Evolutionary conservation across 805 yeast species (phyloP).

Genomic region (Sugiyamaella smithiae): DNA sequence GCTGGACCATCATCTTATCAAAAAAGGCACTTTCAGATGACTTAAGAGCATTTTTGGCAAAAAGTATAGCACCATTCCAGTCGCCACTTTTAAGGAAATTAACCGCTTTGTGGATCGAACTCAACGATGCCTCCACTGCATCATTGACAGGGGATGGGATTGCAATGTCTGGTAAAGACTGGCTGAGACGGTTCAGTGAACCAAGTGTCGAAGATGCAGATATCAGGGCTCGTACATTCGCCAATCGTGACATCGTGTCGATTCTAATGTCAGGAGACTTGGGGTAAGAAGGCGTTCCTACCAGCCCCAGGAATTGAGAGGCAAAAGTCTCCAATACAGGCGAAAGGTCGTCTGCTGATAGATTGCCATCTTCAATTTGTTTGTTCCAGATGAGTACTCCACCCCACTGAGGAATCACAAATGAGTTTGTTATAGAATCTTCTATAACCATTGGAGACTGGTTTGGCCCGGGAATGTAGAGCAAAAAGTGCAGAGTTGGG

Average conservation of each 20-base stretch:
- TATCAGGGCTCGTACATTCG: conserved; percentile 55
- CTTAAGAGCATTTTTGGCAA: conserved; percentile 52
- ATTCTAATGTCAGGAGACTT: conserved; percentile 60
- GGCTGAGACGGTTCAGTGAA: conserved; percentile 67
- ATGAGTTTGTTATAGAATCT: conserved; percentile 50
- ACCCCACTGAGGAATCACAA: conserved; percentile 87
- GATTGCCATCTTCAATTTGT: conserved; percentile 25
- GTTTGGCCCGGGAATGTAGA: conserved; percentile 57
- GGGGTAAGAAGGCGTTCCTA: conserved; percentile 64
- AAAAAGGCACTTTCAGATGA: conserved; percentile 79
- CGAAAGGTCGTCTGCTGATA: conserved; percentile 43
- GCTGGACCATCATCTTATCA: conserved; percentile 93
- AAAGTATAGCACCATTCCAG: conserved; percentile 40
- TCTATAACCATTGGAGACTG: conserved; percentile 50
- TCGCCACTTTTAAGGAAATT: conserved; percentile 32
- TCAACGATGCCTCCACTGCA: conserved; percentile 54
- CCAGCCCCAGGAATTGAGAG: conserved; percentile 65
- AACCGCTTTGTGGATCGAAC: conserved; percentile 41
- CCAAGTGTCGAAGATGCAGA: conserved; percentile 66
- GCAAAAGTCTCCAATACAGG: conserved; percentile 68
- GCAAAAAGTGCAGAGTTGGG: conserved; percentile 68
- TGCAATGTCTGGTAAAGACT: conserved; percentile 72
- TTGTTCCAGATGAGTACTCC: conserved; percentile 59
- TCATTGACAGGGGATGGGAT: conserved; percentile 69
- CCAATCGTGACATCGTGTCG: conserved; percentile 62